A percentile compares a stretch with the other conserved stretches of the same genome.
Evolutionary conservation across 352 stramenopile genomes (phyloP).

Genomic region (Globisporangium megalacanthum): DNA sequence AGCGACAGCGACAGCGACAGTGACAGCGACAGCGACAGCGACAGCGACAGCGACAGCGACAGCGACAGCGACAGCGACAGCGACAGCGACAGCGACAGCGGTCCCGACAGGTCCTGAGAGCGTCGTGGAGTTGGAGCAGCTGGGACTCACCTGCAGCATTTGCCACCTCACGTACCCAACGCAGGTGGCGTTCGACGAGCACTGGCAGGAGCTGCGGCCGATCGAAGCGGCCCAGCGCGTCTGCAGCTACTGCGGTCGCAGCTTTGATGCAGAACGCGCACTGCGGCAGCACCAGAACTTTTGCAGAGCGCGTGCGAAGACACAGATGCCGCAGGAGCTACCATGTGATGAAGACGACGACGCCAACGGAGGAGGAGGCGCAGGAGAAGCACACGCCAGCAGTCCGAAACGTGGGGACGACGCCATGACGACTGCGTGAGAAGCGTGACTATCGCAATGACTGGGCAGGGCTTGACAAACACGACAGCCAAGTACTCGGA

Average conservation of each 20-base stretch:
- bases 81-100: too few relatives aligned
- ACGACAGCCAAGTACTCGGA: too few relatives aligned
- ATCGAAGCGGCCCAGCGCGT: constrained; percentile 17
- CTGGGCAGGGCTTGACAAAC: too few relatives aligned
- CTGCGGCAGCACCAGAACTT: constrained; percentile 79
- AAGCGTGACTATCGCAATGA: too few relatives aligned
- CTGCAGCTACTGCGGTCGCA: constrained; percentile 39
- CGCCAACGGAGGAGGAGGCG: too few relatives aligned
- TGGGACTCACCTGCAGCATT: constrained; percentile 23
- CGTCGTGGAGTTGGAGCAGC: too few relatives aligned
- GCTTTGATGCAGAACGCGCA: constrained; percentile 65
- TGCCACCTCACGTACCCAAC: constrained; percentile 27
- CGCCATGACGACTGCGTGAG: too few relatives aligned
- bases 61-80: too few relatives aligned
- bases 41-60: too few relatives aligned
- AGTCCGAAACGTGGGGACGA: too few relatives aligned
- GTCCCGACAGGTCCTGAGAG: too few relatives aligned
- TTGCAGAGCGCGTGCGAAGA: constrained; percentile 22
- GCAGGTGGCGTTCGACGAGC: constrained; percentile 23
- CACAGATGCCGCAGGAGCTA: constrained; percentile 6
- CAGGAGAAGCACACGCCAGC: too few relatives aligned
- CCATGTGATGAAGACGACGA: not conserved
- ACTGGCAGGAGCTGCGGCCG: constrained; percentile 36
- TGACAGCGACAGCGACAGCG: not conserved
- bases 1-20: not conserved